These are phyloP conservation scores for Ascoidea rubescens DNA, from an alignment of 805 yeast genomes.

Conservation along the genomic window DNA sequence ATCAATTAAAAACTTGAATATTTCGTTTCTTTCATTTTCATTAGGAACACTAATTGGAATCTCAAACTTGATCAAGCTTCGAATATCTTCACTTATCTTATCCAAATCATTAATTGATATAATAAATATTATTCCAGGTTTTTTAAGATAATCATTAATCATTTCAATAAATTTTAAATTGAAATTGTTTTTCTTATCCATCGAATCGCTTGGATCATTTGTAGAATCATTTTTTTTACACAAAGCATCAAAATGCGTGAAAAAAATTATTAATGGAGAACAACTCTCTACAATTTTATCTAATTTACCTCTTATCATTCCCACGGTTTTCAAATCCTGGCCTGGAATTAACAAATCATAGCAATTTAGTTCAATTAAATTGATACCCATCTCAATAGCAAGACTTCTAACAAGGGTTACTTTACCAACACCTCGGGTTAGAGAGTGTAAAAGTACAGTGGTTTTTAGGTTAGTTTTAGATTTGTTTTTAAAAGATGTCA, in stretches of 20 bases:
- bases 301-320: slow-evolving; percentile 59
- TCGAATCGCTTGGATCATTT: slow-evolving; percentile 34
- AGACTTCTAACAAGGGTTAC: slow-evolving; percentile 42
- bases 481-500: slow-evolving; percentile 15
- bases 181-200: slow-evolving; percentile 26
- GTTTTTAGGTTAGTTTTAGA: slow-evolving; percentile 33
- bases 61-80: slow-evolving; percentile 66
- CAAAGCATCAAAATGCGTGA: slow-evolving; percentile 68
- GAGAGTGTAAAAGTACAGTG: slow-evolving; percentile 51
- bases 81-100: slow-evolving; percentile 45
- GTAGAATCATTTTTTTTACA: slow-evolving; percentile 28
- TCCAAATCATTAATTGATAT: slow-evolving; percentile 64
- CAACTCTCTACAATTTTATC: slow-evolving; percentile 43
- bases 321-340: slow-evolving; percentile 67
- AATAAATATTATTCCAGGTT: slow-evolving; percentile 31
- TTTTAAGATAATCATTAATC: slow-evolving; percentile 36
- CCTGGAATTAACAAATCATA: slow-evolving; percentile 53
- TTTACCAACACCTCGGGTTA: slow-evolving; percentile 71
- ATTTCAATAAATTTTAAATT: slow-evolving; percentile 42
- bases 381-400: slow-evolving; percentile 47
- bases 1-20: slow-evolving; percentile 34
- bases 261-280: slow-evolving; percentile 35
- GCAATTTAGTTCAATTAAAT: slow-evolving; percentile 57
- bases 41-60: slow-evolving; percentile 63
- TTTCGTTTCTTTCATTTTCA: slow-evolving; percentile 55